Evolutionary conservation across 495 filamentous ascomycete genomes (phyloP), one percentile per base, ranked within the genome.

Genomic region (Aspergillus olivimuriae): DNA sequence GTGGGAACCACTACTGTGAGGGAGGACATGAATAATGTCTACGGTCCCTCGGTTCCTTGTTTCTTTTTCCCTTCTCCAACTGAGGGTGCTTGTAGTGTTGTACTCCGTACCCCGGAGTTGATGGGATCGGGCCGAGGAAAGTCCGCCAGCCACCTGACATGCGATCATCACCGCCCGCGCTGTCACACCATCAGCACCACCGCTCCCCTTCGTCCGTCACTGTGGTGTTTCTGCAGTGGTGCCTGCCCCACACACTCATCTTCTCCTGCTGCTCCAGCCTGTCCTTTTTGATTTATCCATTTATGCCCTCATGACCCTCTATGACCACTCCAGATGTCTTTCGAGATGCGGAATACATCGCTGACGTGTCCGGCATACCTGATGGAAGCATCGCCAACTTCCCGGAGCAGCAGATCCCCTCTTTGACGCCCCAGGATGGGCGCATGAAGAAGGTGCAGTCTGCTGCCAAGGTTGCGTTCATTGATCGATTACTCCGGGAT

Each of bases 401-500:
- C 34, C 35, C 28, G 36, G 49, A 34, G 28, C 44, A 26, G 36
- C 45, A 43, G 32, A 31, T 43, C 42, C 14, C 45, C 21, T 18
- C 32, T 24, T 19, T 34, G 48, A 52, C 53, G 42, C 53, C 48
- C 41, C 55, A 62, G 26, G 55, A 65, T 39, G 50, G 48, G 42
- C 57, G 61, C 53, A 47, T 65, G 44, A 70, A 55, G 54, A 71
- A 64, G 47, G 51, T 57, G 24, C 64, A 70, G 38, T 56, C 57
- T 2, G 50, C 61, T 2, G 60, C 62, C 16, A 71, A 69, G 49
- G 68, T 71, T 26, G 69, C 81, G 41, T 80, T 86, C 56, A 74
- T 92, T 44, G 81, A 80, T 51, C 71, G 82, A 39, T 63, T 94
- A 23, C 73, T 87, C 52, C 74, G 77, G 44, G 82, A 79, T 55